Evolutionary conservation across 129 eudicot species (phyloP).

Genomic region (Helianthus tuberosus): DNA sequence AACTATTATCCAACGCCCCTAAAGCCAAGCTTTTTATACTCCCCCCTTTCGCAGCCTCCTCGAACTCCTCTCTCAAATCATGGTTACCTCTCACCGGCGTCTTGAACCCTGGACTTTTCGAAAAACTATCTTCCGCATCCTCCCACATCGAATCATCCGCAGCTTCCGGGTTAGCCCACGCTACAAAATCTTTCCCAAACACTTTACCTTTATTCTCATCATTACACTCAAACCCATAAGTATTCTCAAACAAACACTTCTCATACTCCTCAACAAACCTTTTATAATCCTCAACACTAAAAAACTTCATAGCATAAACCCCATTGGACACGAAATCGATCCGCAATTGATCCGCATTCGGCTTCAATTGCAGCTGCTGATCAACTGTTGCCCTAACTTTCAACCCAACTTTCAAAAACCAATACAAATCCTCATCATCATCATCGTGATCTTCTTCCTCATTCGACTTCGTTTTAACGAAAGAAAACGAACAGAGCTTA

Average conservation of each 20-base stretch:
- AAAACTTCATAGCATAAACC: slow-evolving; percentile 77
- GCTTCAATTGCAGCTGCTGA: slow-evolving; percentile 70
- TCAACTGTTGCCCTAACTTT: slow-evolving; percentile 58
- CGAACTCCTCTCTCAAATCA: slow-evolving; percentile 81
- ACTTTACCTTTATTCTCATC: slow-evolving; percentile 73
- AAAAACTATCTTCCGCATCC: slow-evolving; percentile 67
- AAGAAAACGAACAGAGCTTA: slow-evolving; percentile 43
- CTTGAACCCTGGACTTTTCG: slow-evolving; percentile 44
- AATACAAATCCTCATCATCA: slow-evolving; percentile 24
- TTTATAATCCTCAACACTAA: slow-evolving; percentile 50
- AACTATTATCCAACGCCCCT: slow-evolving; percentile 93
- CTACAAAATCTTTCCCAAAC: slow-evolving; percentile 85
- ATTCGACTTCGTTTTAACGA: slow-evolving; percentile 37
- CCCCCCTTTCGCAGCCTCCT: slow-evolving; percentile 81
- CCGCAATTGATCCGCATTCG: slow-evolving; percentile 56
- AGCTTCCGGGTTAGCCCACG: slow-evolving; percentile 81
- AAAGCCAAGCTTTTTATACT: slow-evolving; percentile 87
- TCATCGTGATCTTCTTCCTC: slow-evolving; percentile 52
- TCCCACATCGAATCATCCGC: slow-evolving; percentile 99
- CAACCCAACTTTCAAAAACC: slow-evolving; percentile 79
- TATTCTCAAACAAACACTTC: slow-evolving; percentile 87
- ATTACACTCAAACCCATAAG: slow-evolving; percentile 60
- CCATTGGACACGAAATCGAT: slow-evolving; percentile 74
- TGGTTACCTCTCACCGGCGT: slow-evolving; percentile 44
- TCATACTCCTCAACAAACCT: slow-evolving; percentile 57